Evolutionary conservation across 257 asterid species (phyloP), one percentile per base, ranked within the genome.

Genomic region (Scutellaria baicalensis): DNA sequence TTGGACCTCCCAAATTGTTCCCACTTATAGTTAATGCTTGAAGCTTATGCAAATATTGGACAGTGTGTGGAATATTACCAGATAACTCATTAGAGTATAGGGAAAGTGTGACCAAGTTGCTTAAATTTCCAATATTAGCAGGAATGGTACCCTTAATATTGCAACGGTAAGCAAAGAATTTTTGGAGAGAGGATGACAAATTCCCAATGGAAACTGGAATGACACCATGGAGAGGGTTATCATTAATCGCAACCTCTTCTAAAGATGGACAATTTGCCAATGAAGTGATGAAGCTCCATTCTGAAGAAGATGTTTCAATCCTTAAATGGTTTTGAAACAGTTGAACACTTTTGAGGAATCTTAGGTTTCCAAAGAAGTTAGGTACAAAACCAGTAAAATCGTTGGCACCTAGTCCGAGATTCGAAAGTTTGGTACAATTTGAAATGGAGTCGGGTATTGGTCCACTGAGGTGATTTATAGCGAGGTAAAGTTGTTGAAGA

Each of bases 201-300:
- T 80, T 73, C 21, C 82, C 82, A 8, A 80, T 13, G 45, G 82
- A 73, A 3, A 39, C 1, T 9, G 80, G 82, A 52, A 80, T 35
- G 8, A 8, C 13, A 1, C 70, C 72, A 11, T 69, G 35, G 0
- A 77, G 12, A 21, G 73, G 75, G 40, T 77, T 80, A 11, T 14
- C 12, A 12, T 7, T 1, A 2, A 80, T 6, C 0, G 3, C 5
- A n/a, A 80, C 43, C 0, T 4, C 1, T 0, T 10, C 9, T 23
- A 80, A 51, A 7, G 12, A 64, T 64, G 17, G 59, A 66, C 83
- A 81, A 2, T 65, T 77, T 1, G 75, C 36, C 56, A 77, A 54
- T 12, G 84, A 73, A 58, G 75, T 55, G 4, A 80, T 20, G 51
- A 80, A 62, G 68, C 9, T 58, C 8, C n/a, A 13, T 31, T 44